Evolutionary conservation across 2,329 filamentous ascomycete genomes (phyloP).

Genomic region (Sporothrix luriei): DNA sequence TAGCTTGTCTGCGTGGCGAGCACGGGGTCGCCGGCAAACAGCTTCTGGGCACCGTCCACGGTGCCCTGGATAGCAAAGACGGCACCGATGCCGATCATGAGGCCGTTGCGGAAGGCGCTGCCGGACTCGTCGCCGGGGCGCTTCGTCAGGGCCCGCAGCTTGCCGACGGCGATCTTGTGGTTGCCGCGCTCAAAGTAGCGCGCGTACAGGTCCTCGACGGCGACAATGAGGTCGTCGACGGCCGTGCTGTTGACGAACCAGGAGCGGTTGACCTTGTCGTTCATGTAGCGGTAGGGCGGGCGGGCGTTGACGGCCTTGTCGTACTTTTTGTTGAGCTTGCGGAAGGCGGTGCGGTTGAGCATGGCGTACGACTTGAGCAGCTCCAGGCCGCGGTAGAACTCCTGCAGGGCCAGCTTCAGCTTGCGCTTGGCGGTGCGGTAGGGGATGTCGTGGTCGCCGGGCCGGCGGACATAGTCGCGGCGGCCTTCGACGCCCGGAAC

Average conservation of each 20-base stretch:
- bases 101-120: conserved; percentile 62
- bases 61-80: conserved; percentile 69
- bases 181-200: conserved; percentile 94
- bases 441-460: conserved; percentile 64
- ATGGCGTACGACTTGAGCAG: conserved; percentile 88
- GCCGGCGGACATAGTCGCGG: conserved; percentile 56
- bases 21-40: conserved; percentile 52
- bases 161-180: conserved; percentile 85
- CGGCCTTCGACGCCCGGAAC: conserved; percentile 40
- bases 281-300: conserved; percentile 79
- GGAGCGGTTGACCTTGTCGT: conserved; percentile 84
- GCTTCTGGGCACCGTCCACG: conserved; percentile 60
- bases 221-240: conserved; percentile 75
- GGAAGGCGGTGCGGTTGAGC: conserved; percentile 88
- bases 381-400: conserved; percentile 90
- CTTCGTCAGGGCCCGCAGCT: conserved; percentile 73
- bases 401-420: conserved; percentile 85
- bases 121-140: conserved; percentile 59
- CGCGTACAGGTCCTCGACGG: conserved; percentile 88
- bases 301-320: conserved; percentile 85
- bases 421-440: conserved; percentile 89
- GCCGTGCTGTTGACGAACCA: conserved; percentile 91
- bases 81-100: conserved; percentile 68
- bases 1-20: conserved; percentile 63
- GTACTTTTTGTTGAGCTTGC: conserved; percentile 98